phyloP scores from a whole-genome alignment of 2,329 filamentous ascomycete genomes.

The Thielaviopsis populi region DNA sequence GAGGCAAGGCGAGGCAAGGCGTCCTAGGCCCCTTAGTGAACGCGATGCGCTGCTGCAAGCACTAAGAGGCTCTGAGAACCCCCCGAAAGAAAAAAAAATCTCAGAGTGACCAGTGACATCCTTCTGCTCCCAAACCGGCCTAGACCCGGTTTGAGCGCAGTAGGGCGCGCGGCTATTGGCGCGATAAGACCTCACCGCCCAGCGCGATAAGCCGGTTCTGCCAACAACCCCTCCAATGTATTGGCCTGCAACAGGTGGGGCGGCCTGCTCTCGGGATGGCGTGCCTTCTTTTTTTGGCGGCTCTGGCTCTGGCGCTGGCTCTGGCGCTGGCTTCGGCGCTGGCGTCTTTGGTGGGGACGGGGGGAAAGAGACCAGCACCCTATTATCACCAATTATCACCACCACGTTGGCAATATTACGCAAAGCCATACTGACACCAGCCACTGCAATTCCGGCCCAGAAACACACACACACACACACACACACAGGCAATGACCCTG shows the following conservation, averaged over 20 bases:
- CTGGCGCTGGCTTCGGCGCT: too few species aligned
- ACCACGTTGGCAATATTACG: neutral
- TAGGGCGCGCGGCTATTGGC: neutral
- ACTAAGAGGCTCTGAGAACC: neutral
- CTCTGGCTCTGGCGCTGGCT: too few species aligned
- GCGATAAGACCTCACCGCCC: slow-evolving; percentile 13
- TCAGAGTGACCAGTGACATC: neutral
- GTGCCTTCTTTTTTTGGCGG: neutral
- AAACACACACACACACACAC: too few species aligned
- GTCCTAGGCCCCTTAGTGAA: neutral
- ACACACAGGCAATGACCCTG: neutral
- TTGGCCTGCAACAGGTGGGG: neutral
- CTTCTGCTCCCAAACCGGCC: slow-evolving; percentile 1
- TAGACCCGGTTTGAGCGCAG: slow-evolving; percentile 3
- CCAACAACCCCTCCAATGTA: slow-evolving; percentile 7
- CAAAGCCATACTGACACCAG: neutral
- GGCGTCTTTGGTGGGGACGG: too few species aligned
- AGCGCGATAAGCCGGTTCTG: slow-evolving; percentile 6
- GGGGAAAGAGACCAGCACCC: neutral
- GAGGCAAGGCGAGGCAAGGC: too few species aligned
- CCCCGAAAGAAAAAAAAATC: slow-evolving; percentile 8
- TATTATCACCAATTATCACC: neutral
- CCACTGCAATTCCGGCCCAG: neutral
- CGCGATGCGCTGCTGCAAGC: neutral
- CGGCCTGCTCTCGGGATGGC: neutral